Base-by-base conservation (phyloP, 2,329 filamentous ascomycete species). In the Clonostachys byssicola region DNA sequence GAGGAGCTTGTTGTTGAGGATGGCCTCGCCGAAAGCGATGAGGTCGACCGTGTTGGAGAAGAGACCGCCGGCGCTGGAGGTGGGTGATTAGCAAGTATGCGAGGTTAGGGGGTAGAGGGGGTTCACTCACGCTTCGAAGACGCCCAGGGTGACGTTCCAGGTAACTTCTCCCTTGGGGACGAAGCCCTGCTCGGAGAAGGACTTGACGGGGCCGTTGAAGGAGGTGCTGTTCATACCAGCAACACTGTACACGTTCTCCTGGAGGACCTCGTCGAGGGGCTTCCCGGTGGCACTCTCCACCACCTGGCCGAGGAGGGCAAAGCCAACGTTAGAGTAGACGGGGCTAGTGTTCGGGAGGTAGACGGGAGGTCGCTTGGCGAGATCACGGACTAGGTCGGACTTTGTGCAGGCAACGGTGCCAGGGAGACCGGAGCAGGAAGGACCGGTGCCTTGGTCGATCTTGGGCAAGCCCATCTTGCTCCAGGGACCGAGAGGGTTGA, bases 251-350 rank as follows among this genome's bases (percentile, higher is more conserved):
- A 81, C 66, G 12, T 56, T 56, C 1, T 66, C 52, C n/a, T 66
- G 55, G 12, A 70, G 61, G 5, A 74, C 59, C 2, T 73, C 59
- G 2, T 60, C 56, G 16, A 71, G 68, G 0, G 66, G 52, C 42
- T 64, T 65, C 5, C 68, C 67, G 1, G 70, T 72, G 0, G 72
- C 63, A 6, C 64, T 64, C 49, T 77, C 71, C 1, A 80, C 59
- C 0, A 71, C 70, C 1, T 71, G 58, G 3, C 71, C 72, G 1
- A 78, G 64, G 3, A 77, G 48, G 2, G 67, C 58, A 17, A 73
- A 72, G 1, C 64, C 74, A 4, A 69, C 59, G 51, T 80, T 78
- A 30, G 74, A 73, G 55, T 81, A 81, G 4, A 66, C 60, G 0
- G 76, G 73, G 4, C 62, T 69, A 0, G 66, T 63, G 51, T 70